A percentile compares a stretch with the other conserved stretches of the same genome.
Conservation (phyloP, 1,284 basidiomycete genomes). For the Flammula alnicola region DNA sequence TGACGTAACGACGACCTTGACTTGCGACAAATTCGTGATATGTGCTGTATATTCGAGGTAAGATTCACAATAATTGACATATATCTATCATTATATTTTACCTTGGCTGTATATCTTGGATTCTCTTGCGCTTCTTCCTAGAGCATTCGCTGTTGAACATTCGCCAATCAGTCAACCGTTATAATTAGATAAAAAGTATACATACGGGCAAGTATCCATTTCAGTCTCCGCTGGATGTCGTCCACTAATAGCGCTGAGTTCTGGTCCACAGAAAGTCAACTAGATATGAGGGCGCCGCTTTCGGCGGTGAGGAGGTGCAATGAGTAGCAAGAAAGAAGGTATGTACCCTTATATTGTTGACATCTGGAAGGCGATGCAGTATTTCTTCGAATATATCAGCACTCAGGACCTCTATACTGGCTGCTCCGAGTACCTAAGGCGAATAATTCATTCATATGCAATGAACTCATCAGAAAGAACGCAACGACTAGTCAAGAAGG, state of each 20-base stretch:
- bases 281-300: slow-evolving; percentile 14
- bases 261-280: slow-evolving; percentile 37
- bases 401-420: slow-evolving; percentile 28
- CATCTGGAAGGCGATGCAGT: slow-evolving; percentile 38
- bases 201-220: slow-evolving; percentile 39
- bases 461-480: no score
- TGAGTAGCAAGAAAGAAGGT: background rate
- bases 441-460: no score
- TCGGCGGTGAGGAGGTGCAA: background rate
- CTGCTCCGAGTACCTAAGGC: slow-evolving; percentile 37
- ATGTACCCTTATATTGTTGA: slow-evolving; percentile 36
- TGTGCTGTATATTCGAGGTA: slow-evolving; percentile 19
- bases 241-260: slow-evolving; percentile 23
- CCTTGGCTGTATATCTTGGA: slow-evolving; percentile 16
- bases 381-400: slow-evolving; percentile 41
- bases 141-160: slow-evolving; percentile 18
- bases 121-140: slow-evolving; percentile 17
- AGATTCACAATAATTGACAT: background rate
- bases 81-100: no score
- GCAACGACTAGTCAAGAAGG: background rate
- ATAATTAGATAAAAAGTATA: background rate
- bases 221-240: slow-evolving; percentile 15
- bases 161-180: background rate
- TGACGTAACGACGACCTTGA: slow-evolving; percentile 22
- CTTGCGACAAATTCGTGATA: slow-evolving; percentile 31